phyloP scores from a whole-genome alignment of 371 early-diverging fungal genomes.

The Blastocladiella emersonii region DNA sequence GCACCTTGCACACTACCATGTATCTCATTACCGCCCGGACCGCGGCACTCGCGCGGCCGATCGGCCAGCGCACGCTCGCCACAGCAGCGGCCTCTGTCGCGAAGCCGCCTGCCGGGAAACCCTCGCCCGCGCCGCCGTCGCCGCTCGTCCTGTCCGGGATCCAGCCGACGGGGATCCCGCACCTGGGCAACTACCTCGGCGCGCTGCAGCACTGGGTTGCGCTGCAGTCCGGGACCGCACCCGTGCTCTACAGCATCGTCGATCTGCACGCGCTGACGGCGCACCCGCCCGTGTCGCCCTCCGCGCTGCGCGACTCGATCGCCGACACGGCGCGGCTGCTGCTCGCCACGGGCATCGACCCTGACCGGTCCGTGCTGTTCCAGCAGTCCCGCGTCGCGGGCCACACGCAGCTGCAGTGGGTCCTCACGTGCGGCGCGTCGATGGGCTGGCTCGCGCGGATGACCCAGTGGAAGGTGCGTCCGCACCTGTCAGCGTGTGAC shows the following conservation, averaged over 20 bases:
- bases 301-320: slow-evolving; percentile 40
- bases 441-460: slow-evolving; percentile 79
- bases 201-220: slow-evolving; percentile 72
- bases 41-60: too few species aligned
- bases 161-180: slow-evolving; percentile 87
- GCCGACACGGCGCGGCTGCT: slow-evolving; percentile 54
- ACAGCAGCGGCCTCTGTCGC: too few species aligned
- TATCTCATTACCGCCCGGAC: too few species aligned
- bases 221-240: slow-evolving; percentile 38
- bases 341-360: slow-evolving; percentile 78
- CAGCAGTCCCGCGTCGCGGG: slow-evolving; percentile 61
- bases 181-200: slow-evolving; percentile 90
- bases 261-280: slow-evolving; percentile 86
- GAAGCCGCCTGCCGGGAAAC: too few species aligned
- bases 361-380: slow-evolving; percentile 57
- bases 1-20: too few species aligned
- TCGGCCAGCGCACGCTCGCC: too few species aligned
- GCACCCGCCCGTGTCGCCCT: slow-evolving; percentile 47
- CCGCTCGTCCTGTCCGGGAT: slow-evolving; percentile 72
- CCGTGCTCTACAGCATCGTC: slow-evolving; percentile 56
- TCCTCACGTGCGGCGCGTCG: slow-evolving; percentile 70
- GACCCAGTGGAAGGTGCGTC: slow-evolving; percentile 85
- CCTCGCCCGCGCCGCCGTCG: too few species aligned
- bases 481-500: too few species aligned
- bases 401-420: slow-evolving; percentile 77